Evolutionary conservation across 2,329 filamentous ascomycete genomes (phyloP).

Genomic region (Graphiopsis chlorocephala): DNA sequence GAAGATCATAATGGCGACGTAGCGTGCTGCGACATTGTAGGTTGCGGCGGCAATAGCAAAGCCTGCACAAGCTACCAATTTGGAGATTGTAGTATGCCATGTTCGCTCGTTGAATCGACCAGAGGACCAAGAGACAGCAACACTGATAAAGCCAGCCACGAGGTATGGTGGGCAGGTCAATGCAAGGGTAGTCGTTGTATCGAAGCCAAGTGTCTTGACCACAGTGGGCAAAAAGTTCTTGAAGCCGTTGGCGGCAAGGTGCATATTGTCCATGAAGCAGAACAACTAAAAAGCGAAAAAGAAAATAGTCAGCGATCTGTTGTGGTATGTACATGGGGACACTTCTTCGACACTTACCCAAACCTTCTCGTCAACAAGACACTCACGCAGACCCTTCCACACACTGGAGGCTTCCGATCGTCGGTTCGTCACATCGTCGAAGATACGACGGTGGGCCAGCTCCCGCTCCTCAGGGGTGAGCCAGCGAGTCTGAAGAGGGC

Average conservation of each 20-base stretch:
- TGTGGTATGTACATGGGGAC: not conserved
- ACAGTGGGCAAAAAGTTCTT: slow-evolving; percentile 12
- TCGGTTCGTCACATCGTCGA: slow-evolving; percentile 46
- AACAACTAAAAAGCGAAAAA: not conserved
- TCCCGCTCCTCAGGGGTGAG: slow-evolving; percentile 45
- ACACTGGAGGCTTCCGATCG: slow-evolving; percentile 44
- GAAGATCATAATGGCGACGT: slow-evolving; percentile 35
- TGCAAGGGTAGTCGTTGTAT: slow-evolving; percentile 32
- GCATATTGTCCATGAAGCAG: slow-evolving; percentile 11
- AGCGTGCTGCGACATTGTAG: slow-evolving; percentile 20
- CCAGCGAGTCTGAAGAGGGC: slow-evolving; percentile 49
- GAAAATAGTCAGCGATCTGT: not conserved
- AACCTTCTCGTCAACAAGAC: not conserved
- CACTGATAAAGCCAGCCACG: slow-evolving; percentile 23
- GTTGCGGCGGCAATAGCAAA: slow-evolving; percentile 3
- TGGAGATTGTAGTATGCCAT: slow-evolving; percentile 33
- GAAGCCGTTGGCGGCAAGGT: slow-evolving; percentile 12
- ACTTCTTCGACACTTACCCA: not conserved
- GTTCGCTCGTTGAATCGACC: slow-evolving; percentile 41
- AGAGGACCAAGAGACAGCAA: slow-evolving; percentile 36
- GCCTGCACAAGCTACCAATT: slow-evolving; percentile 2
- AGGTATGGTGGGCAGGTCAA: slow-evolving; percentile 36
- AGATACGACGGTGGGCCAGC: slow-evolving; percentile 20
- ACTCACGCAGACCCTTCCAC: slow-evolving; percentile 5
- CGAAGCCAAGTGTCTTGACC: slow-evolving; percentile 34